These are phyloP conservation scores for Pseudotsuga menziesii DNA, from an alignment of 75 land plant species.

Conservation along the genomic window DNA sequence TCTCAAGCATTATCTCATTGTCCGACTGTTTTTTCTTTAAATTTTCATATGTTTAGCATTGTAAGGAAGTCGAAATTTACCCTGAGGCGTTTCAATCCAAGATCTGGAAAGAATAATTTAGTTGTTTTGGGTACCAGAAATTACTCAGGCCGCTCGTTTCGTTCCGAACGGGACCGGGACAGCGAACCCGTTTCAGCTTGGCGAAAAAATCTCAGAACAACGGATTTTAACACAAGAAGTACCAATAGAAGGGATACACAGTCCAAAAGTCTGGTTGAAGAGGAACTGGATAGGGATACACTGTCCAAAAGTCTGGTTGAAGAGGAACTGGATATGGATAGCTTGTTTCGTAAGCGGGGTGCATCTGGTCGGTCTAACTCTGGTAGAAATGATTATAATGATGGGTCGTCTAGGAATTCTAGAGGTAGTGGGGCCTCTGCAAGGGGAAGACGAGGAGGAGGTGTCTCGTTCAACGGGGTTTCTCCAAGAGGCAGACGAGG, in stretches of 20 bases:
- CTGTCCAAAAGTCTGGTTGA: conserved; percentile 1
- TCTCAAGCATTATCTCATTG: too few species aligned
- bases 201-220: not conserved
- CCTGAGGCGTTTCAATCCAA: too few species aligned
- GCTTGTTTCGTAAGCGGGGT: not conserved
- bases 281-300: conserved; percentile 4
- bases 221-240: too few species aligned
- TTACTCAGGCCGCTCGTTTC: not conserved
- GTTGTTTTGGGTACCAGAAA: not conserved
- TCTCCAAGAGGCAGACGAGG: not conserved
- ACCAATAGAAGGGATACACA: not conserved
- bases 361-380: not conserved
- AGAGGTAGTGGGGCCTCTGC: not conserved
- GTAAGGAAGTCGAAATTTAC: too few species aligned
- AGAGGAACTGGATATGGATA: conserved; percentile 2
- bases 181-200: not conserved
- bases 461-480: not conserved
- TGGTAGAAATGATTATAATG: not conserved
- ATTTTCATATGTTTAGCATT: too few species aligned
- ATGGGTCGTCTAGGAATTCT: not conserved
- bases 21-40: too few species aligned
- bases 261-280: conserved; percentile 1
- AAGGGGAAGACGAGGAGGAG: not conserved
- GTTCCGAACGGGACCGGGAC: not conserved
- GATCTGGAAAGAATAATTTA: too few species aligned